Evolutionary conservation across 306 rosid species (phyloP).

Genomic region (Begonia fuchsioides): DNA sequence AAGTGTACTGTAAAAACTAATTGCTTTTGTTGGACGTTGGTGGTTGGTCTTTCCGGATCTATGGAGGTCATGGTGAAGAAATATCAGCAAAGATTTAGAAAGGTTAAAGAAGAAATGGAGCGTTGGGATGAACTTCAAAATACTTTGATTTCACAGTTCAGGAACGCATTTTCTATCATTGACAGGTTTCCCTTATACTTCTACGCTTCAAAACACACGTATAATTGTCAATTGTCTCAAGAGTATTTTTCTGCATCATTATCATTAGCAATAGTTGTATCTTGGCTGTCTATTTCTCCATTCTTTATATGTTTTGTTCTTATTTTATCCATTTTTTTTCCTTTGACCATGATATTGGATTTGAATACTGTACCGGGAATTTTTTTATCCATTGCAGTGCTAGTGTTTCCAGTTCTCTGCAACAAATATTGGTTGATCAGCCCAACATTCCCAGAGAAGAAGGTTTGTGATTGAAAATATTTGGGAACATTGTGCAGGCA

Average conservation of each 20-base stretch:
- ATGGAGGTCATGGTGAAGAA: conserved; percentile 69
- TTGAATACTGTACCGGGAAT: conserved; percentile 1
- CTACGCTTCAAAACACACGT: too few species aligned
- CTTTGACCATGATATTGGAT: neutral
- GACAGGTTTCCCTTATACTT: conserved; percentile 23
- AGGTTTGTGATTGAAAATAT: conserved; percentile 20
- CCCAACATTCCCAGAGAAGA: conserved; percentile 64
- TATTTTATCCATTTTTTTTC: neutral
- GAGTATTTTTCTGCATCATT: too few species aligned
- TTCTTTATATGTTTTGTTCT: too few species aligned
- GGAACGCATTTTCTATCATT: conserved; percentile 44
- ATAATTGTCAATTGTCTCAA: too few species aligned
- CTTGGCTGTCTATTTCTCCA: too few species aligned
- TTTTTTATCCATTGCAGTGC: conserved; percentile 16
- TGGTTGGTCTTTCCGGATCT: too few species aligned
- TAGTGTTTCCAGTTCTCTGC: conserved; percentile 47
- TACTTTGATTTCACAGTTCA: conserved; percentile 47
- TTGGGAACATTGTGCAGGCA: too few species aligned
- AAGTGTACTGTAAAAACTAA: too few species aligned
- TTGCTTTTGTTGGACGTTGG: too few species aligned
- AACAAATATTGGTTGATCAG: conserved; percentile 70
- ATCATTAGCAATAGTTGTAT: too few species aligned
- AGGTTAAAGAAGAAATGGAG: conserved; percentile 39
- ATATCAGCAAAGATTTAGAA: conserved; percentile 44
- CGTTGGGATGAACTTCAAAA: conserved; percentile 59